Percentiles rank a stretch among this genome's conserved stretches.
phyloP scores from a whole-genome alignment of 805 yeast genomes.

The Torulaspora delbrueckii region DNA sequence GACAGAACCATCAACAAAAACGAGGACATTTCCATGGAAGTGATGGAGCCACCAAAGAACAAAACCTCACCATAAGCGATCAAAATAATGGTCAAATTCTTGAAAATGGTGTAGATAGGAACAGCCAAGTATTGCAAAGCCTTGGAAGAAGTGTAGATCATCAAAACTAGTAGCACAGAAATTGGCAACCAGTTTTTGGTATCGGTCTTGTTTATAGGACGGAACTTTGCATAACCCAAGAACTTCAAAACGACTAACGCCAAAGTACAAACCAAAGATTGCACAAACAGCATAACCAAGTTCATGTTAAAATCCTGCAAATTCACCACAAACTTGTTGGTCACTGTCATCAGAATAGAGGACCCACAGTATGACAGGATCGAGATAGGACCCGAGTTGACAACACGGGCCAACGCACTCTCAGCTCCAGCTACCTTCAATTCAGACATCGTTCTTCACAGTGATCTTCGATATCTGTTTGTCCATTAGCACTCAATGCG shows the following conservation, averaged over 20 bases:
- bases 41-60: slow-evolving; percentile 92
- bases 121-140: slow-evolving; percentile 87
- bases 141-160: slow-evolving; percentile 96
- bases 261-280: slow-evolving; percentile 74
- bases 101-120: slow-evolving; percentile 97
- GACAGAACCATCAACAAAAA: slow-evolving; percentile 91
- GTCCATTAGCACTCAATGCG: not conserved
- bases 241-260: slow-evolving; percentile 70
- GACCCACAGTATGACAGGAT: slow-evolving; percentile 84
- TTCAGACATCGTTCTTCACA: slow-evolving; percentile 27
- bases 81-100: slow-evolving; percentile 91
- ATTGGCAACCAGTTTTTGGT: slow-evolving; percentile 96
- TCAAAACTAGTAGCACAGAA: slow-evolving; percentile 77
- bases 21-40: slow-evolving; percentile 84
- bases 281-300: slow-evolving; percentile 84
- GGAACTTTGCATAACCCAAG: slow-evolving; percentile 73
- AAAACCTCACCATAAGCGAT: slow-evolving; percentile 98
- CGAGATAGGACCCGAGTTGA: slow-evolving; percentile 54
- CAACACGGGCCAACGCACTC: slow-evolving; percentile 30
- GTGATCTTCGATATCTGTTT: not conserved
- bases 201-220: slow-evolving; percentile 79
- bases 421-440: slow-evolving; percentile 24
- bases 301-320: slow-evolving; percentile 72
- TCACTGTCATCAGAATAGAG: slow-evolving; percentile 94
- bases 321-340: slow-evolving; percentile 87